Evolutionary conservation across 805 yeast species (phyloP).

Genomic region (Scheffersomyces lignosus): DNA sequence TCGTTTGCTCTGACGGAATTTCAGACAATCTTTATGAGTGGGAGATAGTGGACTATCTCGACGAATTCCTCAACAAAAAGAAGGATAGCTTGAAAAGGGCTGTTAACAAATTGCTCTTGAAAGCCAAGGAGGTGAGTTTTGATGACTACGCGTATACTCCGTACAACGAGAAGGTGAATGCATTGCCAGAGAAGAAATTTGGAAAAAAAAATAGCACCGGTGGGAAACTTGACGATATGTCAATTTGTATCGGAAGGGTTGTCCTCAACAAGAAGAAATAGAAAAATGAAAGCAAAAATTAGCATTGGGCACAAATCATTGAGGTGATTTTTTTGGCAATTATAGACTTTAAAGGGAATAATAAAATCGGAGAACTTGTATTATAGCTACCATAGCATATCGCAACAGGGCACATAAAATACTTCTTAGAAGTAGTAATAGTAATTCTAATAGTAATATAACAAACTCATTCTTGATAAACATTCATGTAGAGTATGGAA

Average conservation of each 20-base stretch:
- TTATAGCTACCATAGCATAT: too few relatives aligned
- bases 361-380: too few relatives aligned
- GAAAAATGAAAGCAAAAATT: slow-evolving; percentile 1
- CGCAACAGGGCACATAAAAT: too few relatives aligned
- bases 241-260: slow-evolving; percentile 50
- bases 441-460: too few relatives aligned
- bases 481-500: too few relatives aligned
- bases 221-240: slow-evolving; percentile 57
- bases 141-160: slow-evolving; percentile 56
- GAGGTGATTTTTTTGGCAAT: too few relatives aligned
- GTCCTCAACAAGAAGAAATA: slow-evolving; percentile 7
- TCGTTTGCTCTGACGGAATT: slow-evolving; percentile 55
- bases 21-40: slow-evolving; percentile 52
- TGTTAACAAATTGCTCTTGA: slow-evolving; percentile 40
- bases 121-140: slow-evolving; percentile 50
- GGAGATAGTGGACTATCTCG: slow-evolving; percentile 43
- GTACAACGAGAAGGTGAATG: slow-evolving; percentile 50
- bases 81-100: slow-evolving; percentile 37
- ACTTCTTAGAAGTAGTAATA: too few relatives aligned
- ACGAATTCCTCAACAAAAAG: slow-evolving; percentile 26
- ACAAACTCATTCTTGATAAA: too few relatives aligned
- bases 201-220: slow-evolving; percentile 42
- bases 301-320: too few relatives aligned
- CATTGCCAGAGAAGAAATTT: slow-evolving; percentile 31
- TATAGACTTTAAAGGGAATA: too few relatives aligned